phyloP scores from a whole-genome alignment of 2,329 filamentous ascomycete species.

The Pseudogymnoascus sp. region DNA sequence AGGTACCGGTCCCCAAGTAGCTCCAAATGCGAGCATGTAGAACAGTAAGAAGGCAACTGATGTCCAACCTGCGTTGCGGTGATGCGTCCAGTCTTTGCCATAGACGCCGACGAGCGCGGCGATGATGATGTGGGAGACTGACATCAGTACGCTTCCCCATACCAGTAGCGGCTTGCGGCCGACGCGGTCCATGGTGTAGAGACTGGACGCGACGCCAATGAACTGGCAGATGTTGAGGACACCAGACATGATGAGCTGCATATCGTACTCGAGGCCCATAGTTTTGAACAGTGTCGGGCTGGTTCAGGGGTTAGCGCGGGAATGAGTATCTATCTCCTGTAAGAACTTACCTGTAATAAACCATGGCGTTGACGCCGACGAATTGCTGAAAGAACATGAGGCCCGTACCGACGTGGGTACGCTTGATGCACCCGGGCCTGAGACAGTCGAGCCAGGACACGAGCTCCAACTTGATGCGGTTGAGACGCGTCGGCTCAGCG shows the following conservation, averaged over 20 bases:
- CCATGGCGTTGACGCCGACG: constrained; percentile 48
- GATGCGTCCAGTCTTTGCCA: constrained; percentile 41
- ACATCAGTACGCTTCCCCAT: constrained; percentile 38
- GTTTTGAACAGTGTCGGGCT: constrained; percentile 48
- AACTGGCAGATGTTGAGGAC: constrained; percentile 44
- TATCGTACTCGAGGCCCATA: constrained; percentile 37
- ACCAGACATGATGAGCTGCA: constrained; percentile 47
- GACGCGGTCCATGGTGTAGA: constrained; percentile 42
- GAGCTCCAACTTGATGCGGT: constrained; percentile 39
- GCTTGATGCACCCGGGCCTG: constrained; percentile 40
- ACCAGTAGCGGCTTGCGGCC: constrained; percentile 41
- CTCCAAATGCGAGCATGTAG: constrained; percentile 54
- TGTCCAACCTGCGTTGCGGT: constrained; percentile 46
- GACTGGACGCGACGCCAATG: constrained; percentile 37
- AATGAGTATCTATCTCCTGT: neutral
- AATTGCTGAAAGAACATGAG: constrained; percentile 54
- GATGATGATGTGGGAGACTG: constrained; percentile 41
- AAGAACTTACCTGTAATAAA: constrained; percentile 46
- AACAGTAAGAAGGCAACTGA: constrained; percentile 50
- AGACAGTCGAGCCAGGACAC: constrained; percentile 44
- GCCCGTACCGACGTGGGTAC: constrained; percentile 43
- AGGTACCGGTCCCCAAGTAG: constrained; percentile 19
- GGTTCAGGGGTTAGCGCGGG: neutral
- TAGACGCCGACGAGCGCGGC: constrained; percentile 47
- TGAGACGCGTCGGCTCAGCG: constrained; percentile 24